Evolutionary conservation across 306 rosid genomes (phyloP), one percentile per base, ranked within the genome.

Genomic region (Biancaea sappan): DNA sequence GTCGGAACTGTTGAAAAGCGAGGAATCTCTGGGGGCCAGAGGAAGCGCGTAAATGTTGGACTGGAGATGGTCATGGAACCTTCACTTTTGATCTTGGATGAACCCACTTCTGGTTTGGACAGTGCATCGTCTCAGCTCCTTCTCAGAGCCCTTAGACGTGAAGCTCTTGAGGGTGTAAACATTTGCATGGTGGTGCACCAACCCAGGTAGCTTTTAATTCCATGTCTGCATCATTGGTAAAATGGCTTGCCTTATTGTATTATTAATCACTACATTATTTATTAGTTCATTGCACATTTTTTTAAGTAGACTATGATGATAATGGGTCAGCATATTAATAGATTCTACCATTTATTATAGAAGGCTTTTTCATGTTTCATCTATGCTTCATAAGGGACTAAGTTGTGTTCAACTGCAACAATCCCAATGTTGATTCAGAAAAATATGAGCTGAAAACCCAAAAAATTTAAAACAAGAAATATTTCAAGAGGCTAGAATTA

Each of bases 21-120:
- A 77, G 99, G 99, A 75, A 79, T 94, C 60, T 94, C 99, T 41
- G 99, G 99, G 68, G 98, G 98, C 66, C 98, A 94, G 84, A 87
- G 99, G 80, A 94, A 94, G 80, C 90, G 98, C 25, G 99, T 92
- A 72, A 94, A 94, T 85, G 99, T 92, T 57, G 98, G 98, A 68
- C 77, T 94, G 71, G 99, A 94, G 84, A 94, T 94, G 99, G 99
- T 94, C 74, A 88, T 94, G 96, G 99, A 92, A 75, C 99, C 99
- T 86, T 94, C 99, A 73, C 91, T 94, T 74, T 72, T 94, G 83
- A 86, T 94, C 56, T 85, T 94, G 82, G 99, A 94, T 82, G 98
- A 94, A 79, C 99, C 99, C 57, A 92, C 99, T 0, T 94, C 99
- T 56, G 97, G 99, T 79, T 83, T 94, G 91, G 98, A 94, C 84